phyloP scores from a whole-genome alignment of 176 grass and related monocot genomes.

The Musa itinerans region DNA sequence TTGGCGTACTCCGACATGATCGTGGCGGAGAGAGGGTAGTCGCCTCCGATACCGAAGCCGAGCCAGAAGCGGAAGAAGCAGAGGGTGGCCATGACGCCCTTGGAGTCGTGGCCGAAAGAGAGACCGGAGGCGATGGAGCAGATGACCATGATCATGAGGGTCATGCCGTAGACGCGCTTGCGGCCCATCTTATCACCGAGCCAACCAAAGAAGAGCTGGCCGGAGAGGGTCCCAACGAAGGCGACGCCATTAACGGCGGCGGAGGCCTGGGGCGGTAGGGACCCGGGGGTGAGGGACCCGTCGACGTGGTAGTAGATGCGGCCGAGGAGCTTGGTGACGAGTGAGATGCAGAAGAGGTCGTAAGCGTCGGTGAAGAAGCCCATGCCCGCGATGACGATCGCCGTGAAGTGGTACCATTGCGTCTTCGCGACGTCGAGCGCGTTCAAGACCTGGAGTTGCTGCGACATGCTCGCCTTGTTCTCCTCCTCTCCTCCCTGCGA shows the following conservation, averaged over 20 bases:
- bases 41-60: constrained; percentile 34
- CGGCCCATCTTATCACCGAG: constrained; percentile 30
- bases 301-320: constrained; percentile 27
- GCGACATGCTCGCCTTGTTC: background rate
- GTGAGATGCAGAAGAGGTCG: constrained; percentile 39
- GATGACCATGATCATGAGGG: constrained; percentile 26
- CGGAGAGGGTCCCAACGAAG: constrained; percentile 19
- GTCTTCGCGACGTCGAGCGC: constrained; percentile 27
- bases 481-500: too few relatives aligned
- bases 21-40: constrained; percentile 31
- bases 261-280: constrained; percentile 22
- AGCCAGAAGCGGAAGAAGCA: constrained; percentile 41
- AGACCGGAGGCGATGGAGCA: constrained; percentile 25
- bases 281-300: constrained; percentile 15
- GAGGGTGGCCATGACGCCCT: constrained; percentile 14
- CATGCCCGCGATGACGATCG: constrained; percentile 34
- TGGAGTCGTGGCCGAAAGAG: constrained; percentile 23
- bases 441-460: constrained; percentile 17
- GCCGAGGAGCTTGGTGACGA: constrained; percentile 33
- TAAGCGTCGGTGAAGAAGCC: constrained; percentile 43
- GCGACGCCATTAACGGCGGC: constrained; percentile 27
- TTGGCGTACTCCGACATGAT: constrained; percentile 40
- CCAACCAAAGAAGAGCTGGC: constrained; percentile 31
- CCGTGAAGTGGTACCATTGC: constrained; percentile 33
- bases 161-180: constrained; percentile 35